Conservation (phyloP, 148 eudicot species). For the Rhododendron molle region DNA sequence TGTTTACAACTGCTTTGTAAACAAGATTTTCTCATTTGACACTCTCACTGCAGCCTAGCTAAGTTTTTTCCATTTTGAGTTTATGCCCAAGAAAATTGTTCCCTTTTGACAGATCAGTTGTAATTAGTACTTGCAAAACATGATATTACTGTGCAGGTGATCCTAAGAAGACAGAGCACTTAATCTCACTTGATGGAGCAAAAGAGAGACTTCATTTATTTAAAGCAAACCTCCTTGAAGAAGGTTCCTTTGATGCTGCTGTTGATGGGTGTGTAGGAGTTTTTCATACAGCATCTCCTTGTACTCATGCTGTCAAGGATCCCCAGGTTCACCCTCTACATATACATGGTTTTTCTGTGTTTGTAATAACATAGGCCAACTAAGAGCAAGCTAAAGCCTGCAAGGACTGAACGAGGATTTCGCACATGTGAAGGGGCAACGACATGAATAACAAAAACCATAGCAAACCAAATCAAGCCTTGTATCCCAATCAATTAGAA, state of each 20-base stretch:
- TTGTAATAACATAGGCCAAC: not conserved
- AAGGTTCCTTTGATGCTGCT: slow-evolving; percentile 6
- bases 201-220: slow-evolving; percentile 23
- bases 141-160: not conserved
- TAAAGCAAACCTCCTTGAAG: slow-evolving; percentile 21
- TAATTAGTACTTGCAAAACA: not conserved
- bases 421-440: too few species aligned
- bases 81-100: not conserved
- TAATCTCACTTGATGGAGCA: slow-evolving; percentile 19
- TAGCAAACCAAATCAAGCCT: too few species aligned
- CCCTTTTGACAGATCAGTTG: not conserved
- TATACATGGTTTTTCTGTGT: not conserved
- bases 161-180: slow-evolving; percentile 18
- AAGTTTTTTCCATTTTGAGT: too few species aligned
- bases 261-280: slow-evolving; percentile 3
- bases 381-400: not conserved
- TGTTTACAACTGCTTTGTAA: too few species aligned
- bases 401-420: too few species aligned
- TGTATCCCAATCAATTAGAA: too few species aligned
- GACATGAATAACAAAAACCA: too few species aligned
- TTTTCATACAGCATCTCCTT: slow-evolving; percentile 9
- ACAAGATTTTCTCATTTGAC: too few species aligned
- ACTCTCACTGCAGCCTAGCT: too few species aligned
- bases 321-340: slow-evolving; percentile 1
- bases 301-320: not conserved